Evolutionary conservation across 176 grass and related monocot species (phyloP).

Genomic region (Ampelocalamus luodianensis): DNA sequence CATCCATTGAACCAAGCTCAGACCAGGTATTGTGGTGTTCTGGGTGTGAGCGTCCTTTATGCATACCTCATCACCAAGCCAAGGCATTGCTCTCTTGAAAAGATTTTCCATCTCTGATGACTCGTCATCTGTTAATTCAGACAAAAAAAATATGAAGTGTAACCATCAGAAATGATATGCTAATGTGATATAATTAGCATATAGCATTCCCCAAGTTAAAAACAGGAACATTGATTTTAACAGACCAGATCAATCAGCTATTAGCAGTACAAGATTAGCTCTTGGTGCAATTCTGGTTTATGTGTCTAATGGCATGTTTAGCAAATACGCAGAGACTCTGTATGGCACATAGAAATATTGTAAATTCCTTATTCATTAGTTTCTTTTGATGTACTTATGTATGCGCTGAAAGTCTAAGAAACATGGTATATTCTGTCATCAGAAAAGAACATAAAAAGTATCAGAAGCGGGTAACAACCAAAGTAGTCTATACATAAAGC

Average conservation of each 20-base stretch:
- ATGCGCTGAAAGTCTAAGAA: conserved; percentile 20
- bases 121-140: conserved; percentile 75
- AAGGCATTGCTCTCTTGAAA: conserved; percentile 96
- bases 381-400: conserved; percentile 3
- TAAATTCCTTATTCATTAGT: background rate
- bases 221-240: conserved; percentile 5
- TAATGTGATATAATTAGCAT: background rate
- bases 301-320: background rate
- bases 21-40: conserved; percentile 73
- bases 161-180: conserved; percentile 12
- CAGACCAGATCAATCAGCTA: background rate
- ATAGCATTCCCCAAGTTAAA: background rate
- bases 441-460: conserved; percentile 12
- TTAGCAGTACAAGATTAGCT: background rate
- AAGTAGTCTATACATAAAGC: background rate
- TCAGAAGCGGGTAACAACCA: background rate
- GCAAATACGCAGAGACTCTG: background rate
- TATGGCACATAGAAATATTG: background rate
- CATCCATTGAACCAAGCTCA: conserved; percentile 99
- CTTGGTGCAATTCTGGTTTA: background rate
- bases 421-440: background rate
- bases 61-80: conserved; percentile 94
- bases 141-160: conserved; percentile 18
- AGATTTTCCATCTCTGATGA: conserved; percentile 90
- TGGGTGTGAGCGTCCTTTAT: conserved; percentile 88